Conservation (phyloP, 371 early-diverging fungal genomes). For the Mucor indicus region DNA sequence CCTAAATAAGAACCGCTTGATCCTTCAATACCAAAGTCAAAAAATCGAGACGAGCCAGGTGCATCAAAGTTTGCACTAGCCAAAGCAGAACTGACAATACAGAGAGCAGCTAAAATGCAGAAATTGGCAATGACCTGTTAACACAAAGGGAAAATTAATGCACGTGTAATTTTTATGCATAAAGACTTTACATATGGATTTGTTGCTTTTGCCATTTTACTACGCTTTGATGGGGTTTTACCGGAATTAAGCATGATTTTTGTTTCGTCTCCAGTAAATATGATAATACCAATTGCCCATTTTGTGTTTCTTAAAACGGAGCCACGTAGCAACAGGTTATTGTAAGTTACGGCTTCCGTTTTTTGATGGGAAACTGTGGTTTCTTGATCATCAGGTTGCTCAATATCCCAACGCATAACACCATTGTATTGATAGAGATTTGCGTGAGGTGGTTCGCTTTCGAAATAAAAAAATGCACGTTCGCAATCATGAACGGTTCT, state of each 20-base stretch:
- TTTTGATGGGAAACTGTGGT: slow-evolving; percentile 39
- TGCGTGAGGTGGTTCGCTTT: slow-evolving; percentile 78
- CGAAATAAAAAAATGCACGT: slow-evolving; percentile 56
- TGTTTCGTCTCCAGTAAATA: slow-evolving; percentile 88
- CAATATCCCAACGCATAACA: slow-evolving; percentile 52
- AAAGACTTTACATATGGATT: slow-evolving; percentile 77
- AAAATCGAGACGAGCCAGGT: slow-evolving; percentile 27
- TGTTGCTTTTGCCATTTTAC: slow-evolving; percentile 89
- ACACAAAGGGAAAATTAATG: too few relatives aligned
- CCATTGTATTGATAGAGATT: slow-evolving; percentile 76
- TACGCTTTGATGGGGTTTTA: slow-evolving; percentile 90
- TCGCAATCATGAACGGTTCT: slow-evolving; percentile 53
- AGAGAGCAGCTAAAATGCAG: slow-evolving; percentile 45
- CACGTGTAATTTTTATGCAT: not conserved
- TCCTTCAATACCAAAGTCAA: slow-evolving; percentile 38
- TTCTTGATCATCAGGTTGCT: slow-evolving; percentile 19
- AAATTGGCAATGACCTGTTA: slow-evolving; percentile 46
- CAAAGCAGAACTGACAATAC: slow-evolving; percentile 63
- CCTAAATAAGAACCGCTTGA: slow-evolving; percentile 27
- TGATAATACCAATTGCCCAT: slow-evolving; percentile 78
- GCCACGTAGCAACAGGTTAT: slow-evolving; percentile 88
- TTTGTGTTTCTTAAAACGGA: slow-evolving; percentile 88
- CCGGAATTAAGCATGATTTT: slow-evolving; percentile 91
- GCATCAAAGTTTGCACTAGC: slow-evolving; percentile 55
- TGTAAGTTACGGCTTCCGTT: slow-evolving; percentile 72